Percentiles rank a stretch among this genome's conserved stretches.
Conservation (phyloP, 2,329 filamentous ascomycete species). For the Cladosporium sp. region DNA sequence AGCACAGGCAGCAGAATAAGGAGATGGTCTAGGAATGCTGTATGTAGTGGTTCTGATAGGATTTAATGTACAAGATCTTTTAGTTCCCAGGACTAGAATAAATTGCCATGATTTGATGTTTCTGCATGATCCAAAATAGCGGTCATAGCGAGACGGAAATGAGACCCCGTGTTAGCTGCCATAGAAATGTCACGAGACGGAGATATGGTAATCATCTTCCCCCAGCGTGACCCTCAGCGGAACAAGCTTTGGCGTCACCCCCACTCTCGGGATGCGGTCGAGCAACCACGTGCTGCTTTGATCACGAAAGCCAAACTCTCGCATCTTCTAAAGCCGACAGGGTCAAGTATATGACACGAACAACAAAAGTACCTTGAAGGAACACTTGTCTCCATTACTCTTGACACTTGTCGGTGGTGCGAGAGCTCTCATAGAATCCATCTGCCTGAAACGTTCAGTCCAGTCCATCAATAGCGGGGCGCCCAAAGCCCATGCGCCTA, state of each 20-base stretch:
- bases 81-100: background rate
- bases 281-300: background rate
- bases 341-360: background rate
- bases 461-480: background rate
- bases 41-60: background rate
- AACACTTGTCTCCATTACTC: background rate
- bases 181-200: background rate
- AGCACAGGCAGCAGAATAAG: conserved; percentile 6
- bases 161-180: background rate
- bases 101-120: background rate
- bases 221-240: background rate
- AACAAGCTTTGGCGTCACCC: conserved; percentile 1
- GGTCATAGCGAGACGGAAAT: background rate
- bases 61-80: background rate
- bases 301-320: conserved; percentile 7
- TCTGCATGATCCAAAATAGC: background rate
- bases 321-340: background rate
- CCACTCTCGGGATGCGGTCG: background rate
- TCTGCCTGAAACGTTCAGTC: background rate
- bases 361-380: background rate
- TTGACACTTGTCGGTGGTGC: background rate
- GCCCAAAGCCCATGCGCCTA: background rate
- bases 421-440: background rate
- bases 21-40: conserved; percentile 1
- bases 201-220: background rate